Base-by-base conservation (phyloP, 2,329 filamentous ascomycete genomes). In the Aspergillus sp. region DNA sequence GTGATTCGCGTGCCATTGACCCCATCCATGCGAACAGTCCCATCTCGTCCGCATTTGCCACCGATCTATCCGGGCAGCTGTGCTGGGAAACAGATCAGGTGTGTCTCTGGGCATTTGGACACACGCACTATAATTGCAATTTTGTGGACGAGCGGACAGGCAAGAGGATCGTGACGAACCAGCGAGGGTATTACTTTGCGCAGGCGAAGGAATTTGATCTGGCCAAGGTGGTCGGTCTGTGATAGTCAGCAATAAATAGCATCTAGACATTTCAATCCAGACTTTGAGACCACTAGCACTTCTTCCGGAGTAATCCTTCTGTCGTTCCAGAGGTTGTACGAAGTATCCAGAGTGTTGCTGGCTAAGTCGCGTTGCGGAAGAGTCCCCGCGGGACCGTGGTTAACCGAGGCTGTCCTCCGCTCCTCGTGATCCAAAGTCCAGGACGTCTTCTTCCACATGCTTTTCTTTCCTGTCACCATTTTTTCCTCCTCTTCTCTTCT, bases 121-220 rank as follows among this genome's bases (percentile, higher is more conserved):
- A 76, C 52, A 76, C 73, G 8, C 73, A 76, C 56, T 73, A 62
- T 50, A 73, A 70, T 51, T 72, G 65, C 53, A 61, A 67, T 43
- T 73, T 68, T 44, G 41, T 50, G 5, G 62, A 67, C 9, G 57
- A 57, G 4, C 43, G 46, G 41, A 59, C 52, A 4, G 57, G 57
- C 9, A 70, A 64, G 36, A 56, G 63, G 40, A 57, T 72, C 7
- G 36, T 72, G 32, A 59, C 65, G 39, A 73, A 74, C 46, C 67
- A 73, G 54, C 61, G 62, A 46, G 68, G 69, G 4, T 68, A 69
- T 53, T 68, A 66, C 45, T 72, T 69, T 53, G 50, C 60, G 1
- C 68, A 70, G 48, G 56, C 67, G 1, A 43, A 52, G 5, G 65
- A 56, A 1, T 73, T 66, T 46, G 61, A 71, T 36, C 44, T 41